Percentiles rank a stretch among this genome's conserved stretches.
Evolutionary conservation across 139 green algal genomes (phyloP).

Genomic region (Eudorina sp.): DNA sequence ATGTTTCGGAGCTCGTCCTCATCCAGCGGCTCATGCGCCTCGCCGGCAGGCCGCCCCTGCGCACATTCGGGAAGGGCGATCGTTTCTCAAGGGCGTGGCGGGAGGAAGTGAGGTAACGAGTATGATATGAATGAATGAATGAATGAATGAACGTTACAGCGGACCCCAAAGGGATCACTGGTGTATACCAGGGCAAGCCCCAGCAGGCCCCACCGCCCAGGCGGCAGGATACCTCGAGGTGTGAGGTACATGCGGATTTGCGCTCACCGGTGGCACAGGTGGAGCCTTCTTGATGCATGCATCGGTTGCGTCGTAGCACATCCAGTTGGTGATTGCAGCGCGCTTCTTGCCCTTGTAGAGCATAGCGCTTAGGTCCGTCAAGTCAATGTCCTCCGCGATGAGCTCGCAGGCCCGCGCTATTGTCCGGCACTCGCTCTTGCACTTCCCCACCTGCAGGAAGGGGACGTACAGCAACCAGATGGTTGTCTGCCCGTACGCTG

Average conservation of each 20-base stretch:
- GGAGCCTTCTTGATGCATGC: constrained; percentile 75
- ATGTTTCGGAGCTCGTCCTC: constrained; percentile 55
- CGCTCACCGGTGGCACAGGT: constrained; percentile 66
- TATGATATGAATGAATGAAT: too few relatives aligned
- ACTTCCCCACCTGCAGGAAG: constrained; percentile 55
- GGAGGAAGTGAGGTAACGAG: too few relatives aligned
- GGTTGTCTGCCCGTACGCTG: background rate
- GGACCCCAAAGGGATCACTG: too few relatives aligned
- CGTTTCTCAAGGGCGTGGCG: too few relatives aligned
- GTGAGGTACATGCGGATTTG: too few relatives aligned
- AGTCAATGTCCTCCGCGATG: constrained; percentile 77
- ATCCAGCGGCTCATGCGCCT: constrained; percentile 49
- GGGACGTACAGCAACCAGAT: background rate
- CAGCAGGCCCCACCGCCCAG: too few relatives aligned
- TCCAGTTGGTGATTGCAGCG: constrained; percentile 46
- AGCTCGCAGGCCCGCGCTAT: constrained; percentile 77
- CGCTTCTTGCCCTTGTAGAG: constrained; percentile 65
- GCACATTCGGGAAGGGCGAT: too few relatives aligned
- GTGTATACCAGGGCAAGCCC: too few relatives aligned
- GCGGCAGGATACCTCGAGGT: too few relatives aligned
- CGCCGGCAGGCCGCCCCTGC: constrained; percentile 53
- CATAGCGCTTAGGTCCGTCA: constrained; percentile 65
- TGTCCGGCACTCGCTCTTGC: constrained; percentile 83
- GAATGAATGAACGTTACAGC: too few relatives aligned
- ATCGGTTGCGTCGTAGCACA: constrained; percentile 78